Evolutionary conservation across 2,329 filamentous ascomycete species (phyloP), one percentile per base, ranked within the genome.

Genomic region (Coniochaeta sp.): DNA sequence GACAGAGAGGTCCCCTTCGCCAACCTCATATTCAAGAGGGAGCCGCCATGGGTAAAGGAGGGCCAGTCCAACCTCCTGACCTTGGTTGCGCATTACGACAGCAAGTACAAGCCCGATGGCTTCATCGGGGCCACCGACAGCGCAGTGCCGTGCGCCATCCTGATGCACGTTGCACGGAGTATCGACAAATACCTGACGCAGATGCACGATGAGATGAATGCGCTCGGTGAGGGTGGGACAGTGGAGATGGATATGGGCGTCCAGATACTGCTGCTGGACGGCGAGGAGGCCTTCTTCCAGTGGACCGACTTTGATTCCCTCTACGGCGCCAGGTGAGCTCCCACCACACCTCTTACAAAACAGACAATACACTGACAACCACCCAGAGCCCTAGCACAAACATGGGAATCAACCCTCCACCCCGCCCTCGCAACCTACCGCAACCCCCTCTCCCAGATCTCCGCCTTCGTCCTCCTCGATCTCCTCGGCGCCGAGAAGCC

Each of bases 91-190:
- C 90, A 95, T 64, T 95, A 92, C 65, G 89, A 95, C 62, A 87
- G 82, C 65, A 90, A 90, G 69, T 73, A 85, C 46, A 73, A 73
- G 14, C 88, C 89, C 0, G 65, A 81, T 48, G 88, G 86, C 1
- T 95, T 94, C 63, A 87, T 95, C 48, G 90, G 90, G 1, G 90
- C 89, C 1, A 92, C 83, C 13, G 90, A 95, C 64, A 90, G 86
- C 57, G 89, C 90, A 1, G 90, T 82, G 9, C 89, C 90, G 16
- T 94, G 89, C 65, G 90, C 89, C 0, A 89, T 95, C 72, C 75
- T 95, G 53, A 78, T 95, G 79, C 86, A 92, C 67, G 81, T 85
- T 10, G 86, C 89, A 54, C 75, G 82, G 55, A 83, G 77, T 54
- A 76, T 95, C 24, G 89, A 95, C 63, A 74, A 71, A 8, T 87